phyloP scores from a whole-genome alignment of 2,329 filamentous ascomycete species.

The Dactylonectria estremocensis region DNA sequence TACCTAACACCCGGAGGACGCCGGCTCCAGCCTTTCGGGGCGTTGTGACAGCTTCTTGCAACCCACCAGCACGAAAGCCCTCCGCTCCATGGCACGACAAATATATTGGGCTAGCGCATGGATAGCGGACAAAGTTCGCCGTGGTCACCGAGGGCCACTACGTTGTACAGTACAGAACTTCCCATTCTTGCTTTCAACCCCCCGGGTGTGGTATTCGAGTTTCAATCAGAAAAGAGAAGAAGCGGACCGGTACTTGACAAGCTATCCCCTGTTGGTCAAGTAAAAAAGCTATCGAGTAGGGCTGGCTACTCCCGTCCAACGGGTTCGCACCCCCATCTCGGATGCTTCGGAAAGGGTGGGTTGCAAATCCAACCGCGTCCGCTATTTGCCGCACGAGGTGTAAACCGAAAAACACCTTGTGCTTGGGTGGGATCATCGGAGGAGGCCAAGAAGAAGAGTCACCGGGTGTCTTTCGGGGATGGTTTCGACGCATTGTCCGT shows the following conservation, averaged over 20 bases:
- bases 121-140: background rate
- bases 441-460: background rate
- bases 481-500: background rate
- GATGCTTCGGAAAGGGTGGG: slow-evolving; percentile 25
- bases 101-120: background rate
- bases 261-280: background rate
- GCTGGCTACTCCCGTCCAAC: slow-evolving; percentile 16
- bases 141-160: background rate
- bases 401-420: background rate
- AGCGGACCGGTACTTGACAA: background rate
- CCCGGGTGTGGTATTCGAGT: slow-evolving; percentile 1
- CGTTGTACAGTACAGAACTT: background rate
- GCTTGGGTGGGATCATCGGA: slow-evolving; percentile 10
- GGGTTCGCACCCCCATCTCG: slow-evolving; percentile 25
- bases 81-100: background rate
- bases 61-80: slow-evolving; percentile 5
- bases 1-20: slow-evolving; percentile 13
- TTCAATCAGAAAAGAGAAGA: slow-evolving; percentile 9
- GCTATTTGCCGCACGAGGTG: background rate
- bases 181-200: slow-evolving; percentile 5
- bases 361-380: slow-evolving; percentile 8
- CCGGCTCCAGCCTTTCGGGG: slow-evolving; percentile 15
- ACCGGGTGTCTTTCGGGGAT: background rate
- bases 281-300: background rate
- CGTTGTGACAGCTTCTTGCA: slow-evolving; percentile 1